Conservation (phyloP, 129 eudicot genomes). For the Rutidosis leptorrhynchoides region DNA sequence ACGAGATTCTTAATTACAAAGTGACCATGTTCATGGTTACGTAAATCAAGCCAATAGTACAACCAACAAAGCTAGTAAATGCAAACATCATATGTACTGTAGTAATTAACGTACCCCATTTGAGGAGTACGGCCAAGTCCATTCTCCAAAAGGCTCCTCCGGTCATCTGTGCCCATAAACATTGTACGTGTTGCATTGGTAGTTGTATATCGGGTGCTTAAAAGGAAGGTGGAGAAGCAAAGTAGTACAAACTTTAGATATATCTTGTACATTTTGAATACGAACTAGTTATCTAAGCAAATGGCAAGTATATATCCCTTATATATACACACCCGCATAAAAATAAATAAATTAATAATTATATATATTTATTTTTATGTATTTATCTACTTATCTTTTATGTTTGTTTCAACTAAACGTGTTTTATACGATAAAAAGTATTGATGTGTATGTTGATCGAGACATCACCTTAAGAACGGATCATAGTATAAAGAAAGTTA, state of each 20-base stretch:
- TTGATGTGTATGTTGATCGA: neutral
- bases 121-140: constrained; percentile 67
- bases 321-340: neutral
- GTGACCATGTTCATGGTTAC: neutral
- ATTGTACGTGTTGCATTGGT: constrained; percentile 29
- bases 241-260: constrained; percentile 29
- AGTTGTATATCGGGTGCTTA: constrained; percentile 13
- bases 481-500: neutral
- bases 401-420: neutral
- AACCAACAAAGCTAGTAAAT: neutral
- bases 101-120: too few relatives aligned
- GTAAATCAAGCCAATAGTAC: constrained; percentile 4
- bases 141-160: constrained; percentile 44
- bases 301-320: constrained; percentile 10
- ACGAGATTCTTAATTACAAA: too few relatives aligned
- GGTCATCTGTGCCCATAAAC: constrained; percentile 19
- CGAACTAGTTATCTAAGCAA: constrained; percentile 22
- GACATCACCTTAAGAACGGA: neutral
- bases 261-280: constrained; percentile 21
- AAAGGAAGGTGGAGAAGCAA: constrained; percentile 27
- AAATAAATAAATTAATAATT: neutral
- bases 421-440: neutral
- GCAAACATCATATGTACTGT: constrained; percentile 8
- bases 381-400: neutral
- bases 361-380: neutral